These are phyloP conservation scores for Cladobotryum protrusum DNA, from an alignment of 2,329 filamentous ascomycete genomes.

Conservation along the genomic window DNA sequence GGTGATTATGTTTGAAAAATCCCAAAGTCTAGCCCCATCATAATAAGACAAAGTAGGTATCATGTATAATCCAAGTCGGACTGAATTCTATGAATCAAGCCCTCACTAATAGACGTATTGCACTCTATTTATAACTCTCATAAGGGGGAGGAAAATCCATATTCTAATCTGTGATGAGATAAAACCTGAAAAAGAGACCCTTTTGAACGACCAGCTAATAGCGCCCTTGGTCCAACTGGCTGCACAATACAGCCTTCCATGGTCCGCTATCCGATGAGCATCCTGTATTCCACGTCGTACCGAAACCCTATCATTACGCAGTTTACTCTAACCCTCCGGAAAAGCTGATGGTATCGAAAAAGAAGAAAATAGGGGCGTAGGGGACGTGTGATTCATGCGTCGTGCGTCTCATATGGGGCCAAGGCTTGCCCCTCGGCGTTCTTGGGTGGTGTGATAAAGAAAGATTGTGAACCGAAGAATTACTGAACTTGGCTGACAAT, in stretches of 20 bases:
- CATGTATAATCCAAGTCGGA: too few relatives aligned
- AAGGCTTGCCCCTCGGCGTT: conserved; percentile 1
- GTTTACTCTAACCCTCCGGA: conserved; percentile 30
- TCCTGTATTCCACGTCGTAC: conserved; percentile 7
- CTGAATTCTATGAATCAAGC: too few relatives aligned
- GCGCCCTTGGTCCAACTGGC: not conserved
- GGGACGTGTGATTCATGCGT: conserved; percentile 7
- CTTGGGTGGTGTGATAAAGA: not conserved
- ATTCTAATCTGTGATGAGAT: conserved; percentile 19
- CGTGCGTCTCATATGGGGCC: conserved; percentile 10
- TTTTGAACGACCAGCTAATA: conserved; percentile 1
- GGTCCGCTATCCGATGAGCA: conserved; percentile 10
- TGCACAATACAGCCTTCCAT: conserved; percentile 3
- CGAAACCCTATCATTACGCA: conserved; percentile 22
- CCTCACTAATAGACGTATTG: too few relatives aligned
- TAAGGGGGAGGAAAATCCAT: conserved; percentile 1
- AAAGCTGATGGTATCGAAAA: conserved; percentile 34
- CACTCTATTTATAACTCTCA: not conserved
- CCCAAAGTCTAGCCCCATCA: too few relatives aligned
- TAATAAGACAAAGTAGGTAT: too few relatives aligned
- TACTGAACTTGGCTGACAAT: conserved; percentile 81
- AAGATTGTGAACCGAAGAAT: conserved; percentile 8
- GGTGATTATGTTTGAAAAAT: too few relatives aligned
- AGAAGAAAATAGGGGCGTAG: conserved; percentile 14
- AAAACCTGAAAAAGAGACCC: conserved; percentile 8